These are phyloP conservation scores for Trichoderma guizhouense DNA, from an alignment of 2,329 filamentous ascomycete genomes.

Conservation along the genomic window DNA sequence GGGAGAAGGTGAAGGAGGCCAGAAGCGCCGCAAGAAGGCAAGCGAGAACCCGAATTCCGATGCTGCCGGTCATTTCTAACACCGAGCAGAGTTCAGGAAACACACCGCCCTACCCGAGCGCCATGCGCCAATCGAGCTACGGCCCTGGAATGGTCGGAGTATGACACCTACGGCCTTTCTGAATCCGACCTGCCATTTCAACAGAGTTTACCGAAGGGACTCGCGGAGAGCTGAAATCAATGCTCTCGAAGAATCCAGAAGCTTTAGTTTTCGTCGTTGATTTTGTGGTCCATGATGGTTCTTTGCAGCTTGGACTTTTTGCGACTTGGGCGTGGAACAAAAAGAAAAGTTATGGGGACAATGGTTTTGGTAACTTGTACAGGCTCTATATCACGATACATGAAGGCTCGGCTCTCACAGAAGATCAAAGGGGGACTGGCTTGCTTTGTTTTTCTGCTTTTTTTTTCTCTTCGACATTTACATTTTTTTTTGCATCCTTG, in stretches of 20 bases:
- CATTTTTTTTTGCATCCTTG: slow-evolving; percentile 16
- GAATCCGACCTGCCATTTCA: neutral
- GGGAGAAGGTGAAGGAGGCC: slow-evolving; percentile 64
- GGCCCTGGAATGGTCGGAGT: slow-evolving; percentile 58
- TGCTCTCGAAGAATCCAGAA: neutral
- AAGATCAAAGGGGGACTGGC: slow-evolving; percentile 1
- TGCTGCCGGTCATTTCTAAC: slow-evolving; percentile 22
- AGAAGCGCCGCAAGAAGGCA: slow-evolving; percentile 67
- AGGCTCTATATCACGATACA: slow-evolving; percentile 30
- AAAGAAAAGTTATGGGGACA: slow-evolving; percentile 10
- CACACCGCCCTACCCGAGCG: slow-evolving; percentile 41
- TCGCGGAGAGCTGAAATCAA: slow-evolving; percentile 4
- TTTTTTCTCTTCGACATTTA: slow-evolving; percentile 2
- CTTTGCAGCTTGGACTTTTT: slow-evolving; percentile 3
- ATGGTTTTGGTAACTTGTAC: slow-evolving; percentile 28
- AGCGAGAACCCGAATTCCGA: slow-evolving; percentile 18
- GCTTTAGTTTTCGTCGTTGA: neutral
- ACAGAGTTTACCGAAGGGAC: neutral
- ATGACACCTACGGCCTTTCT: slow-evolving; percentile 32
- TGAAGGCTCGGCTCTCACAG: slow-evolving; percentile 19
- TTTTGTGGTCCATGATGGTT: slow-evolving; percentile 21
- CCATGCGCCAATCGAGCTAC: slow-evolving; percentile 51
- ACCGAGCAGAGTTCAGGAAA: slow-evolving; percentile 45
- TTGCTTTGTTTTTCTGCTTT: slow-evolving; percentile 3
- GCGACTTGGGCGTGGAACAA: slow-evolving; percentile 18